Percentiles rank a stretch among this genome's conserved stretches.
phyloP scores from a whole-genome alignment of 352 stramenopile genomes.

The Phytophthora multivora region DNA sequence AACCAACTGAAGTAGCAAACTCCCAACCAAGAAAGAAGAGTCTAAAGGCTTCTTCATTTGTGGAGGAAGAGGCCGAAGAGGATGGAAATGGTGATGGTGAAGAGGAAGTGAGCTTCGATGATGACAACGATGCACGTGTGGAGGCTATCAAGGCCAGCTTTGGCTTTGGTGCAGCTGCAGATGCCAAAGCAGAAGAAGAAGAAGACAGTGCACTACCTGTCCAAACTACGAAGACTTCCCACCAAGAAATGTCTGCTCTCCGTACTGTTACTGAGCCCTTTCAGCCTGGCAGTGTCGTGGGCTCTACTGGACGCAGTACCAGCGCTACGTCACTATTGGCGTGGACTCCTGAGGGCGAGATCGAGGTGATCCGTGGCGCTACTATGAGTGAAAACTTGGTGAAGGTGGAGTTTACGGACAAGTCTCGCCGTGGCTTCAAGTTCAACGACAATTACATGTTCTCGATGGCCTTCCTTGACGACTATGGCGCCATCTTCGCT shows the following conservation, averaged over 20 bases:
- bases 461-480: constrained; percentile 72
- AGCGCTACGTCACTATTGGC: constrained; percentile 55
- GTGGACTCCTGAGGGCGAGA: constrained; percentile 81
- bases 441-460: constrained; percentile 88
- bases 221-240: constrained; percentile 10
- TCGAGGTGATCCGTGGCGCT: constrained; percentile 75
- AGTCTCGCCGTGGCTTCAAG: constrained; percentile 83
- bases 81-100: constrained; percentile 42
- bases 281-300: constrained; percentile 58
- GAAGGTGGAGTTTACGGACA: constrained; percentile 84
- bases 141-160: constrained; percentile 87
- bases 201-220: constrained; percentile 15
- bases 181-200: constrained; percentile 29
- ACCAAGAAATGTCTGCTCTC: constrained; percentile 13
- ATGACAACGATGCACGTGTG: constrained; percentile 73
- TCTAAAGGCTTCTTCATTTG: constrained; percentile 41
- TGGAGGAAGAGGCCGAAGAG: constrained; percentile 57
- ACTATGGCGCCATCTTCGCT: constrained; percentile 78
- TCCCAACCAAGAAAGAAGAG: constrained; percentile 30
- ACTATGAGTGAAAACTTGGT: constrained; percentile 75
- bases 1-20: constrained; percentile 4
- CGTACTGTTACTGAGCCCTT: constrained; percentile 65
- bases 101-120: constrained; percentile 48
- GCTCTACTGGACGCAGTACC: constrained; percentile 35
- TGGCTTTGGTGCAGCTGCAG: constrained; percentile 61